Percentiles rank a stretch among this genome's conserved stretches.
phyloP scores from a whole-genome alignment of 306 rosid genomes.

The Castanea sativa region DNA sequence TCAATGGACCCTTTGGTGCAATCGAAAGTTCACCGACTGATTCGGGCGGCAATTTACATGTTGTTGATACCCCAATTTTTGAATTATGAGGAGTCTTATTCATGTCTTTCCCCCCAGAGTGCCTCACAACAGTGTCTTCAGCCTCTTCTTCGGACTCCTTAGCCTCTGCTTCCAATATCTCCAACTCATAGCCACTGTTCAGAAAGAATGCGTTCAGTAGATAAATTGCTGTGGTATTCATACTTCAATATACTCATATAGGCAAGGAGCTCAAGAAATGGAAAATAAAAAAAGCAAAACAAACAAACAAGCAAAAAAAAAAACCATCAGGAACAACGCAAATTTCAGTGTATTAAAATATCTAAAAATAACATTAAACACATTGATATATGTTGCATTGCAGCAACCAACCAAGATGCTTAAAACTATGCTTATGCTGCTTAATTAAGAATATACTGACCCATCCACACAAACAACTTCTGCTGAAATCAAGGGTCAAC shows the following conservation, averaged over 20 bases:
- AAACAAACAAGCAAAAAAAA: no score
- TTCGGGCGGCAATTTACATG: slow-evolving; percentile 30
- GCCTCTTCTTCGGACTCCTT: slow-evolving; percentile 92
- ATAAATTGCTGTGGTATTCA: neutral
- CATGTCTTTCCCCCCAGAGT: slow-evolving; percentile 33
- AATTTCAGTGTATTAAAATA: neutral
- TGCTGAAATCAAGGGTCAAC: neutral
- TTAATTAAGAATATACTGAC: neutral
- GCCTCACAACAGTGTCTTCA: slow-evolving; percentile 39
- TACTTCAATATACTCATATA: neutral
- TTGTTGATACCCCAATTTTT: slow-evolving; percentile 26
- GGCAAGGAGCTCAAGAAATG: neutral
- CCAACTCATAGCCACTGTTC: slow-evolving; percentile 81
- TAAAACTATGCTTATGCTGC: neutral
- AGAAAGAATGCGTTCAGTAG: slow-evolving; percentile 29
- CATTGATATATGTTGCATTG: neutral
- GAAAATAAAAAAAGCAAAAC: neutral
- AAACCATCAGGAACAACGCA: neutral
- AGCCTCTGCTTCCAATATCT: slow-evolving; percentile 69
- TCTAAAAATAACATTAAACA: slow-evolving; percentile 1
- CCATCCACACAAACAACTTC: neutral
- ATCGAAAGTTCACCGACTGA: slow-evolving; percentile 26
- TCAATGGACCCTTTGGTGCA: slow-evolving; percentile 27
- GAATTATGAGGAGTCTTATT: slow-evolving; percentile 42
- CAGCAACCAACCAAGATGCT: neutral